Percentiles rank a stretch among this genome's conserved stretches.
These are phyloP conservation scores for Ceratobasidium sp. DNA, from an alignment of 1,284 basidiomycete genomes.

Conservation along the genomic window DNA sequence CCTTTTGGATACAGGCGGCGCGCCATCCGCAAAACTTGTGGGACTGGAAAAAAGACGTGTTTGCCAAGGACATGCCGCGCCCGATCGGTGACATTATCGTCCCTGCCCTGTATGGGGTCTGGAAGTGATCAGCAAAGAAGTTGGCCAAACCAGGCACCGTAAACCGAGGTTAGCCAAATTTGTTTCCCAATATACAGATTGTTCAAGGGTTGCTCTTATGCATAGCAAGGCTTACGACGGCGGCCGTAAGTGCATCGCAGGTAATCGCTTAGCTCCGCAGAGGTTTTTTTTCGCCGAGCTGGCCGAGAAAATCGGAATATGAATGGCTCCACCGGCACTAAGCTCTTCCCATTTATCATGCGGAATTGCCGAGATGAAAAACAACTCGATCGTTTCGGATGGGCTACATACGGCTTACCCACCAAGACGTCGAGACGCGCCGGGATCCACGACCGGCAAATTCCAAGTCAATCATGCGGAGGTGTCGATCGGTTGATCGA, in stretches of 20 bases:
- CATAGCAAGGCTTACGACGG: not conserved
- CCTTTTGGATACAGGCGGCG: too few relatives aligned
- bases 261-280: too few relatives aligned
- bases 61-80: not conserved
- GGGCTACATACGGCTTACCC: not conserved
- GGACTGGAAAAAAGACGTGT: not conserved
- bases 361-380: not conserved
- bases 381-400: constrained; percentile 1
- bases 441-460: not conserved
- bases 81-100: not conserved
- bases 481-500: not conserved
- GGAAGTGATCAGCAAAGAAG: constrained; percentile 1
- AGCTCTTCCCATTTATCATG: not conserved
- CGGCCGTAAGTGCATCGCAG: not conserved
- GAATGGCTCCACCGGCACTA: not conserved
- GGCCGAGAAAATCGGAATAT: not conserved
- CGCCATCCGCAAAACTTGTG: too few relatives aligned
- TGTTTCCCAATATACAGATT: not conserved
- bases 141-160: not conserved
- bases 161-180: not conserved
- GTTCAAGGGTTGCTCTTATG: too few relatives aligned
- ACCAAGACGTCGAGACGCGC: not conserved
- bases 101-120: not conserved
- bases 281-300: too few relatives aligned
- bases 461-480: not conserved